phyloP scores from a whole-genome alignment of 2,329 filamentous ascomycete species.

The Chaetothyriales sp. region DNA sequence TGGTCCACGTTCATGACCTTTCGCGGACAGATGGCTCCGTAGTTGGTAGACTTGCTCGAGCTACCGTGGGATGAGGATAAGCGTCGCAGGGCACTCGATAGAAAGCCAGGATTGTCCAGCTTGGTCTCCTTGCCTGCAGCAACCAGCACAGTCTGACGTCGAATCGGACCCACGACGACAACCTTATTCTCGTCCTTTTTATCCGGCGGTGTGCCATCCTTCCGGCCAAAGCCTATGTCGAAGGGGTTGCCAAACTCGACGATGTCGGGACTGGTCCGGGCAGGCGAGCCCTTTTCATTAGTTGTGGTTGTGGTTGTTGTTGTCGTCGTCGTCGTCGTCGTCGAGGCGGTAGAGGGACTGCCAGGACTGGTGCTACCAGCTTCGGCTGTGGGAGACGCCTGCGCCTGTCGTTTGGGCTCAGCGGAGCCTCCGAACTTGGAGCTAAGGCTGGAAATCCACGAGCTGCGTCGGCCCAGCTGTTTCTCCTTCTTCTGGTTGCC shows the following conservation, averaged over 20 bases:
- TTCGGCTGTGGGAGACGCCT: slow-evolving; percentile 24
- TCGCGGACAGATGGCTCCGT: slow-evolving; percentile 61
- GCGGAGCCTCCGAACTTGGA: slow-evolving; percentile 66
- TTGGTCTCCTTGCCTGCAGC: slow-evolving; percentile 37
- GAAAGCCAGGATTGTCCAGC: slow-evolving; percentile 51
- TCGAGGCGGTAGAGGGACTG: background rate
- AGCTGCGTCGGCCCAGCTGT: slow-evolving; percentile 45
- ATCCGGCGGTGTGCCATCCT: slow-evolving; percentile 27
- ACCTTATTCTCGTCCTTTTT: slow-evolving; percentile 22
- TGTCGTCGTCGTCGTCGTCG: too few species aligned
- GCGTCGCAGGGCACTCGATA: slow-evolving; percentile 67
- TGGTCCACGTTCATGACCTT: slow-evolving; percentile 72
- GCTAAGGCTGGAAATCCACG: slow-evolving; percentile 87
- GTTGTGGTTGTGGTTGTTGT: too few species aligned
- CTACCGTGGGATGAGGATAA: slow-evolving; percentile 50
- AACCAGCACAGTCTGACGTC: slow-evolving; percentile 16
- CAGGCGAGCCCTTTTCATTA: slow-evolving; percentile 3
- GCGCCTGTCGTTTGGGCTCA: slow-evolving; percentile 24
- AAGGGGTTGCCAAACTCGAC: slow-evolving; percentile 32
- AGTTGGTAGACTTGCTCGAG: slow-evolving; percentile 36
- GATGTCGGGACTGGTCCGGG: slow-evolving; percentile 22
- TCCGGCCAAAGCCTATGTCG: slow-evolving; percentile 22
- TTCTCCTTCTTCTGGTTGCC: slow-evolving; percentile 13
- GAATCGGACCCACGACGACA: slow-evolving; percentile 33
- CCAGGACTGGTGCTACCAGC: slow-evolving; percentile 15